Base-by-base conservation (phyloP, 257 asterid genomes). In the Voacanga thouarsii region DNA sequence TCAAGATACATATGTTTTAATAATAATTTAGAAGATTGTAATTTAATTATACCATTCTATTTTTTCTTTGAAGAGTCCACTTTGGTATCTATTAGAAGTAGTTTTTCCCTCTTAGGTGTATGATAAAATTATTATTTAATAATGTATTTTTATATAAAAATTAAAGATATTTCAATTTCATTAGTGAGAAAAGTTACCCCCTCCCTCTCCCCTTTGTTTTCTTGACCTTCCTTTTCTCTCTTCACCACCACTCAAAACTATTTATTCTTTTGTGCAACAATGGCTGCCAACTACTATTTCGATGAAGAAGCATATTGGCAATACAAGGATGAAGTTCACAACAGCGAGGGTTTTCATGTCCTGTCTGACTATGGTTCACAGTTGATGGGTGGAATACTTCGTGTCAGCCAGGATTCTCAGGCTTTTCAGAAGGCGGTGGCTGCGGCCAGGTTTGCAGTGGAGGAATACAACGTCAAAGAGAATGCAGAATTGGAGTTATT, bases 321-420 rank as follows among this genome's bases (percentile, higher is more conserved):
- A 21, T 71, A 71, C 41, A 71, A 49, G 23, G 55, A 71, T 12
- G 75, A 71, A 71, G 59, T 71, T 24, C 57, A 9, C 55, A 71
- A 71, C 75, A 71, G 75, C 18, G 23, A 6, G 30, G 59, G 75
- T n/a, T 71, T 71, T 43, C 55, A 71, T 30, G 75, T 71, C 10
- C 19, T 43, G 23, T 43, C 41, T 14, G 57, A 45, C 14, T 71
- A 45, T 14, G 60, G 75, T 7, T 47, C 43, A 26, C 53, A 71
- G 41, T 6, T 71, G n/a, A 71, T 23, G 4, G 53, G 75, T 11
- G 75, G 75, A 24, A n/a, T 45, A 21, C 5, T 15, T 7, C 30
- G 3, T 9, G 16, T 24, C 11, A 43, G 10, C 3, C 21, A 43
- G 21, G 59, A 71, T 43, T 71, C 57, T 39, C 21, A 10, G 33